Evolutionary conservation across 306 rosid species (phyloP).

Genomic region (Neltuma alba): DNA sequence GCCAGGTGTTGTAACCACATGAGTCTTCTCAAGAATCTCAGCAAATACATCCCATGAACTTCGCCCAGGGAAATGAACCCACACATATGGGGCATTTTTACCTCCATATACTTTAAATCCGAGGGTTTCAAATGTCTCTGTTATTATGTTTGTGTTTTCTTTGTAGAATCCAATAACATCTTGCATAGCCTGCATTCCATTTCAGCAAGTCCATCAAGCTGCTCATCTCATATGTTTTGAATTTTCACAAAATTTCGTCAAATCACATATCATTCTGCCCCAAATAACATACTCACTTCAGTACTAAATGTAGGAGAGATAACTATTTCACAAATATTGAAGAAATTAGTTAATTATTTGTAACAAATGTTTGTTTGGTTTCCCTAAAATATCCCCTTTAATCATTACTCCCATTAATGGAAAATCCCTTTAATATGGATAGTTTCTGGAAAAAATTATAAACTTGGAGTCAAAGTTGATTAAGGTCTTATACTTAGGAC

Average conservation of each 20-base stretch:
- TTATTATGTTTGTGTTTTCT: slow-evolving; percentile 76
- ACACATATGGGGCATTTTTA: slow-evolving; percentile 85
- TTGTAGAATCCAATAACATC: slow-evolving; percentile 86
- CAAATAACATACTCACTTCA: neutral
- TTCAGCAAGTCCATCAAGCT: slow-evolving; percentile 21
- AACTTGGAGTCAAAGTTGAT: too few relatives aligned
- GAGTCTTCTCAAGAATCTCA: slow-evolving; percentile 95
- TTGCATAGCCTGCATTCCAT: slow-evolving; percentile 76
- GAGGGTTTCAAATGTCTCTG: slow-evolving; percentile 87
- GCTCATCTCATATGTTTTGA: neutral
- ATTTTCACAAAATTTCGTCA: neutral
- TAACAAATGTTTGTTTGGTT: too few relatives aligned
- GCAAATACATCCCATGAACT: slow-evolving; percentile 93
- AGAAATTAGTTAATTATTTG: too few relatives aligned
- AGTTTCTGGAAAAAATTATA: too few relatives aligned
- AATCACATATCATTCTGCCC: neutral
- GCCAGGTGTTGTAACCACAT: slow-evolving; percentile 91
- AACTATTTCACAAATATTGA: too few relatives aligned
- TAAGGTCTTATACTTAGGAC: too few relatives aligned
- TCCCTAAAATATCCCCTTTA: too few relatives aligned
- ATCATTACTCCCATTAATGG: too few relatives aligned
- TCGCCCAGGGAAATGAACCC: slow-evolving; percentile 87
- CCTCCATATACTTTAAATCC: slow-evolving; percentile 96
- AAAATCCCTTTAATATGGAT: too few relatives aligned
- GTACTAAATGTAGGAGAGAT: too few relatives aligned